A percentile compares a stretch with the other conserved stretches of the same genome.
Evolutionary conservation across 2,329 filamentous ascomycete genomes (phyloP).

Genomic region (Cadophora gregata): DNA sequence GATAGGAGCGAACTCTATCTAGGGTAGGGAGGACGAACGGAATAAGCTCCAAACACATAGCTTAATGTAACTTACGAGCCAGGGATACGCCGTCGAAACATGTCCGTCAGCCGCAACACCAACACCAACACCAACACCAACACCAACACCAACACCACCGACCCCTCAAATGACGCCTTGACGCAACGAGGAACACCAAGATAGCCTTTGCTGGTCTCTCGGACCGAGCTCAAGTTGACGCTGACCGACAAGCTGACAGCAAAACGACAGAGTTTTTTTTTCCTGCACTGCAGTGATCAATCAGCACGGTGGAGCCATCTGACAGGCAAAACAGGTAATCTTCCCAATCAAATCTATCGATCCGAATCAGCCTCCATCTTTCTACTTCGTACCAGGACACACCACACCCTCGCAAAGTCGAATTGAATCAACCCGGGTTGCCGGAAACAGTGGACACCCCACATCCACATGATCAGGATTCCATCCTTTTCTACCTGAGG

Average conservation of each 20-base stretch:
- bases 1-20: not conserved
- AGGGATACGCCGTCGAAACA: not conserved
- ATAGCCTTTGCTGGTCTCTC: not conserved
- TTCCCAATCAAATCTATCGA: not conserved
- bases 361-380: not conserved
- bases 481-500: no score
- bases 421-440: not conserved
- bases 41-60: not conserved
- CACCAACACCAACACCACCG: not conserved
- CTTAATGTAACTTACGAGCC: no score
- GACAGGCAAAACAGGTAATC: not conserved
- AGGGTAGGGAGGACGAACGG: not conserved
- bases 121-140: not conserved
- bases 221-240: not conserved
- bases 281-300: not conserved
- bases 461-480: not conserved
- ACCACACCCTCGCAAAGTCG: not conserved
- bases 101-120: constrained; percentile 1
- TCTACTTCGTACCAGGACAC: not conserved
- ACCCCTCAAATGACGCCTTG: constrained; percentile 12
- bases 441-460: not conserved
- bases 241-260: not conserved
- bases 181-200: not conserved
- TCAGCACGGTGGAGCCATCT: constrained; percentile 3
- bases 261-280: not conserved